Conservation (phyloP, 352 stramenopile genomes). For the Phytophthora cryptogea region DNA sequence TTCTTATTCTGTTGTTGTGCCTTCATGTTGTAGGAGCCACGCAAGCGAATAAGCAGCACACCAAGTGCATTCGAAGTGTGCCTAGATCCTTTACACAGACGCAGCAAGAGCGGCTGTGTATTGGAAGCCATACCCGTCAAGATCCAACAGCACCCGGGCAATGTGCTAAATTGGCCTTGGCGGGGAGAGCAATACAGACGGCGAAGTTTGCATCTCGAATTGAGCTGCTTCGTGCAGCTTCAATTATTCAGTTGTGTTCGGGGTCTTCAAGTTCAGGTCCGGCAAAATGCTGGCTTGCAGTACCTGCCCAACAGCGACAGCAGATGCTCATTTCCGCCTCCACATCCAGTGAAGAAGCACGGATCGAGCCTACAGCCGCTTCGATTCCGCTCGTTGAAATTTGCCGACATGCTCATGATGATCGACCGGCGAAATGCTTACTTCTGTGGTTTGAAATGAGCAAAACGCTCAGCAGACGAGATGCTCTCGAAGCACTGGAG, state of each 20-base stretch:
- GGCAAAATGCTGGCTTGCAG: slow-evolving; percentile 50
- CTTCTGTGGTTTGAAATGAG: slow-evolving; percentile 39
- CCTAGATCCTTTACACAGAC: slow-evolving; percentile 34
- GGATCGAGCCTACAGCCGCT: slow-evolving; percentile 6
- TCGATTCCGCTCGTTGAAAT: slow-evolving; percentile 30
- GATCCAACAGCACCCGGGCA: slow-evolving; percentile 25
- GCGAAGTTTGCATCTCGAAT: slow-evolving; percentile 29
- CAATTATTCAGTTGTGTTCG: slow-evolving; percentile 38
- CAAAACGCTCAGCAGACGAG: slow-evolving; percentile 24
- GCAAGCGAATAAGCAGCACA: slow-evolving; percentile 2
- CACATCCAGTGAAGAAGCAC: neutral
- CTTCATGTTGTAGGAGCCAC: slow-evolving; percentile 8
- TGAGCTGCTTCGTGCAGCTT: slow-evolving; percentile 23
- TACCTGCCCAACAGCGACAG: slow-evolving; percentile 37
- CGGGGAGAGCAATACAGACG: slow-evolving; percentile 24
- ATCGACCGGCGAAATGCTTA: slow-evolving; percentile 41
- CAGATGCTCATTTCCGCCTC: slow-evolving; percentile 20
- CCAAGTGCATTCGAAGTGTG: slow-evolving; percentile 34
- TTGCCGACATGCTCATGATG: slow-evolving; percentile 40
- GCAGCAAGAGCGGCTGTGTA: slow-evolving; percentile 39
- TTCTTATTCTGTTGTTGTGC: slow-evolving; percentile 14
- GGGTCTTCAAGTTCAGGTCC: slow-evolving; percentile 23
- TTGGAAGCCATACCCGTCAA: neutral
- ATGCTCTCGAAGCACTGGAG: slow-evolving; percentile 14
- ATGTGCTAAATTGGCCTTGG: slow-evolving; percentile 39